phyloP scores from a whole-genome alignment of 2,329 filamentous ascomycete species.

The Fusarium clavum region DNA sequence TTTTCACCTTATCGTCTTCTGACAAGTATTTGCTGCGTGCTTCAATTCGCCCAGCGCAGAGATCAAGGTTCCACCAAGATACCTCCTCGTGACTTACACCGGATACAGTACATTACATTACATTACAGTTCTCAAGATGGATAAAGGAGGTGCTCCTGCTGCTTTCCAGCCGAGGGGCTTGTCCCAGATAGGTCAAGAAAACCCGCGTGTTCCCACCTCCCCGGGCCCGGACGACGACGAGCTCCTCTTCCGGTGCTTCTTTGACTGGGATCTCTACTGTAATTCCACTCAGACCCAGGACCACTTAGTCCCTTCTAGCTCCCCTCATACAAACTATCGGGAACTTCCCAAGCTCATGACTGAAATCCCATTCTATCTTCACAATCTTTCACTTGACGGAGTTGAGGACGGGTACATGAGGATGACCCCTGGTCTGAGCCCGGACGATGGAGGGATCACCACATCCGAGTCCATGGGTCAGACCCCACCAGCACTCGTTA shows the following conservation, averaged over 20 bases:
- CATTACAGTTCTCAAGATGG: constrained; percentile 51
- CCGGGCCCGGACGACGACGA: constrained; percentile 49
- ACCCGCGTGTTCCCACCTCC: constrained; percentile 52
- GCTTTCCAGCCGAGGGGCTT: constrained; percentile 48
- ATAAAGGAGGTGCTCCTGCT: constrained; percentile 44
- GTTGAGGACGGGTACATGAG: constrained; percentile 49
- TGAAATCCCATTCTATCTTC: constrained; percentile 51
- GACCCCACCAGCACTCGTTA: constrained; percentile 54
- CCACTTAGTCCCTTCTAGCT: constrained; percentile 44
- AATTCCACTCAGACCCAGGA: constrained; percentile 49
- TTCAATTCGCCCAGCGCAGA: constrained; percentile 53
- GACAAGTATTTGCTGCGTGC: constrained; percentile 52
- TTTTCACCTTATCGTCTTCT: constrained; percentile 55
- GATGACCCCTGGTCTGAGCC: constrained; percentile 51
- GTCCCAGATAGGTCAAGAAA: constrained; percentile 52
- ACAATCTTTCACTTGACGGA: constrained; percentile 50
- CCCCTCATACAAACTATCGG: constrained; percentile 47
- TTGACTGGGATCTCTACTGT: constrained; percentile 54
- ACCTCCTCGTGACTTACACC: constrained; percentile 55
- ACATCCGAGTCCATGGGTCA: constrained; percentile 54
- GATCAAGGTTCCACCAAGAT: constrained; percentile 57
- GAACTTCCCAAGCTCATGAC: constrained; percentile 51
- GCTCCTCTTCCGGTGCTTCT: constrained; percentile 52
- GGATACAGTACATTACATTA: constrained; percentile 42
- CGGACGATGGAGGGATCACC: constrained; percentile 49